Percentiles rank a stretch among this genome's conserved stretches.
Conservation (phyloP, 805 yeast genomes). For the Hermanozyma aechmeae region DNA sequence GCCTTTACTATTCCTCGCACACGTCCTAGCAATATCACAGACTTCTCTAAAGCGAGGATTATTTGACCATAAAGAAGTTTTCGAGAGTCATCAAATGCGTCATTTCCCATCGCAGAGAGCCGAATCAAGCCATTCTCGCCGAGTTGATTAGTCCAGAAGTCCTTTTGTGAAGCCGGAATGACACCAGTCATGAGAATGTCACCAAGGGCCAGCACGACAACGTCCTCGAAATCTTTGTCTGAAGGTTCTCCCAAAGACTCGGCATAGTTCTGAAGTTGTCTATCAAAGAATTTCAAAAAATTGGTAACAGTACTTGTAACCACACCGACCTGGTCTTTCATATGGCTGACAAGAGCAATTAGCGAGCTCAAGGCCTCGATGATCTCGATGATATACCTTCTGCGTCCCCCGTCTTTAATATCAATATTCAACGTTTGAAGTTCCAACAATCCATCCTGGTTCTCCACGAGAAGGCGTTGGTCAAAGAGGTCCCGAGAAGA, state of each 20-base stretch:
- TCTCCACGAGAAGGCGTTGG: conserved; percentile 17
- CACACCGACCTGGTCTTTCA: conserved; percentile 12
- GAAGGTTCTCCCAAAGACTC: conserved; percentile 9
- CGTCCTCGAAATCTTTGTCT: conserved; percentile 6
- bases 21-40: no score
- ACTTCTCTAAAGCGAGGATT: conserved; percentile 49
- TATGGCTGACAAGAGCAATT: conserved; percentile 15
- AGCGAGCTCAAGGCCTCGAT: conserved; percentile 17
- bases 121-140: conserved; percentile 59
- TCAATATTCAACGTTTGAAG: conserved; percentile 10
- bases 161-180: conserved; percentile 38
- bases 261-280: conserved; percentile 23
- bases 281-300: conserved; percentile 18
- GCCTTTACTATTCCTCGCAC: no score
- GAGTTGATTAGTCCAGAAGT: conserved; percentile 55
- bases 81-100: conserved; percentile 41
- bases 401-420: conserved; percentile 3
- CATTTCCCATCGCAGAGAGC: conserved; percentile 42
- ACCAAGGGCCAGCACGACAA: conserved; percentile 20
- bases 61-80: conserved; percentile 39
- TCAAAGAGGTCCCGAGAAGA: conserved; percentile 14
- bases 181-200: conserved; percentile 47
- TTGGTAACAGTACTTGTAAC: conserved; percentile 15
- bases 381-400: conserved; percentile 12
- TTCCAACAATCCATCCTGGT: conserved; percentile 3